A percentile compares a stretch with the other conserved stretches of the same genome.
Evolutionary conservation across 2,329 filamentous ascomycete genomes (phyloP).

Genomic region (Fusarium nisikadoi): DNA sequence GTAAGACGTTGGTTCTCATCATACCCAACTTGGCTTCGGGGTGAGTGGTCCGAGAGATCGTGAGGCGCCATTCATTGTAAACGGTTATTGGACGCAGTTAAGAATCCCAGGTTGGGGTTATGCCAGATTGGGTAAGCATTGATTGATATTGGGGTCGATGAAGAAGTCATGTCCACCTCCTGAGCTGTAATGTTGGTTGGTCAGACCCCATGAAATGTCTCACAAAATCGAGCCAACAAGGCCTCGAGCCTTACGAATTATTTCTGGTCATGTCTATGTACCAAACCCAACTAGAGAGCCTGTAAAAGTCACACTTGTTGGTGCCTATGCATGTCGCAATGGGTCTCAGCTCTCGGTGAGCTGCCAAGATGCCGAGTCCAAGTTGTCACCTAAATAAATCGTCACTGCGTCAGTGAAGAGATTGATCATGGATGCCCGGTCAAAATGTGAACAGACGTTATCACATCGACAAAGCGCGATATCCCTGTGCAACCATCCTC

Average conservation of each 20-base stretch:
- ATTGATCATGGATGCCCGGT: constrained; percentile 35
- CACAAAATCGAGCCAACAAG: constrained; percentile 31
- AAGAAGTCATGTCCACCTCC: constrained; percentile 12
- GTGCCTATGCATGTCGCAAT: constrained; percentile 21
- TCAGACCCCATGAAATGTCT: constrained; percentile 30
- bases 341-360: constrained; percentile 11
- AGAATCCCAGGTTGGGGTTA: constrained; percentile 17
- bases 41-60: constrained; percentile 20
- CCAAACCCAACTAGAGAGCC: background rate
- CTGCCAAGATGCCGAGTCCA: constrained; percentile 29
- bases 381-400: constrained; percentile 26
- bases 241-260: constrained; percentile 36
- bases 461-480: constrained; percentile 31
- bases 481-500: constrained; percentile 28
- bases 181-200: background rate
- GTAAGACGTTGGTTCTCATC: constrained; percentile 22
- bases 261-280: constrained; percentile 1
- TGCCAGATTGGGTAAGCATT: background rate
- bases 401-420: constrained; percentile 32
- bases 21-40: constrained; percentile 28
- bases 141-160: constrained; percentile 4
- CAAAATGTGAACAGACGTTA: constrained; percentile 26
- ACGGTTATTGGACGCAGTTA: constrained; percentile 13
- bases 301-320: constrained; percentile 9
- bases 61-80: constrained; percentile 12